Evolutionary conservation across 1,139 yeast species (phyloP).

Genomic region (Blastobotrys proliferans): DNA sequence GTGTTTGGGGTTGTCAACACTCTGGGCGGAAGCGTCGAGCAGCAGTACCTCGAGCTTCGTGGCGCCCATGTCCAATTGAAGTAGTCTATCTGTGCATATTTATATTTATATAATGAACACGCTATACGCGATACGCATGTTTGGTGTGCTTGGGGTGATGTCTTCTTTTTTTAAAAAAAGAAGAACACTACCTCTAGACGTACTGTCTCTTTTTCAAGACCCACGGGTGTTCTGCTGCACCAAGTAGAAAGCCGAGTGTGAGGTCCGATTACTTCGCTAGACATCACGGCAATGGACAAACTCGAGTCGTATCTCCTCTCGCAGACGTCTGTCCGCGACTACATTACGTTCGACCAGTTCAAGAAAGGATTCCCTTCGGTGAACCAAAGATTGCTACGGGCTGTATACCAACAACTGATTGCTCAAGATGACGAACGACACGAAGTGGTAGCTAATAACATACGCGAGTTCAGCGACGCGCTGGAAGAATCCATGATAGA

Average conservation of each 20-base stretch:
- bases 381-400: slow-evolving; percentile 11
- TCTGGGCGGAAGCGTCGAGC: slow-evolving; percentile 90
- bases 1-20: slow-evolving; percentile 74
- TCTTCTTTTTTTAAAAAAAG: no score
- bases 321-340: slow-evolving; percentile 23
- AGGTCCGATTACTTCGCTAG: no score
- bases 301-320: slow-evolving; percentile 21
- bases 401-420: slow-evolving; percentile 17
- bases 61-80: slow-evolving; percentile 83
- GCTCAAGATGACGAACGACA: slow-evolving; percentile 17
- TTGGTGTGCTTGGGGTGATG: background rate
- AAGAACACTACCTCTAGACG: no score
- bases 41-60: slow-evolving; percentile 81
- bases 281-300: slow-evolving; percentile 8
- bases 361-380: slow-evolving; percentile 14
- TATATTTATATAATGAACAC: background rate
- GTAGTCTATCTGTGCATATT: slow-evolving; percentile 34
- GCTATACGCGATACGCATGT: no score
- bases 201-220: no score
- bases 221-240: no score
- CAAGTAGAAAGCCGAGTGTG: no score
- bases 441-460: slow-evolving; percentile 11
- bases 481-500: slow-evolving; percentile 6
- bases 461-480: slow-evolving; percentile 15
- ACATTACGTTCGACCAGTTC: slow-evolving; percentile 18